phyloP scores from a whole-genome alignment of 108 stramenopile species.

The Cyclotella sp. region DNA sequence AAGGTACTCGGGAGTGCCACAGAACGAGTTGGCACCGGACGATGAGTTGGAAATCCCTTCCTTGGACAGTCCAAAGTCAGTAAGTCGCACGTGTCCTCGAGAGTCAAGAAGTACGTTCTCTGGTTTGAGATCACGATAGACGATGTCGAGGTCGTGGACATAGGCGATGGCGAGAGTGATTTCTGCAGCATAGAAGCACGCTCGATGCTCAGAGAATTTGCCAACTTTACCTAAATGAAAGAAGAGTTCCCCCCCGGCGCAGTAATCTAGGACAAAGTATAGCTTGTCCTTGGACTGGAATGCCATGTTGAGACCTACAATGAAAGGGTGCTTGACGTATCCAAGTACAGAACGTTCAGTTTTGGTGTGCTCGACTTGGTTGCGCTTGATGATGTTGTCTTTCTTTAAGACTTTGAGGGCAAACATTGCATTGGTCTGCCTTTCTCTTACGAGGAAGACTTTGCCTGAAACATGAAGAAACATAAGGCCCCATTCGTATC shows the following conservation, averaged over 20 bases:
- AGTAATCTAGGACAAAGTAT: constrained; percentile 98
- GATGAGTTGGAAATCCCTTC: constrained; percentile 93
- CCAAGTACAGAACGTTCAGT: constrained; percentile 97
- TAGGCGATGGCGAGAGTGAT: constrained; percentile 95
- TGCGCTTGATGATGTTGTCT: constrained; percentile 96
- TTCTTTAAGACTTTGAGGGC: constrained; percentile 96
- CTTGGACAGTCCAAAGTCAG: constrained; percentile 98
- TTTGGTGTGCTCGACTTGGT: constrained; percentile 98
- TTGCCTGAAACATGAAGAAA: constrained; percentile 61
- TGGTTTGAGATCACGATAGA: constrained; percentile 97
- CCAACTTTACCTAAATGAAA: constrained; percentile 96
- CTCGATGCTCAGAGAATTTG: constrained; percentile 90
- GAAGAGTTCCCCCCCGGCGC: constrained; percentile 98
- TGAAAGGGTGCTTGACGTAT: constrained; percentile 97
- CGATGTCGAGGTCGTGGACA: constrained; percentile 95
- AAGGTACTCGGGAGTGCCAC: constrained; percentile 99
- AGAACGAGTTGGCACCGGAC: constrained; percentile 95
- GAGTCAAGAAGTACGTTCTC: constrained; percentile 97
- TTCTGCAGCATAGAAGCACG: constrained; percentile 98
- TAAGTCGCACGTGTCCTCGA: constrained; percentile 94
- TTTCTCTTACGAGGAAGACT: constrained; percentile 90
- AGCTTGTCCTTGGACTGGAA: constrained; percentile 97
- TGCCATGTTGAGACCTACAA: constrained; percentile 98
- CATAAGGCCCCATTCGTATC: neutral
- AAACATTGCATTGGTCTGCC: constrained; percentile 80